phyloP scores from a whole-genome alignment of 768 basidiomycete genomes.

The Leccinellum albellum region DNA sequence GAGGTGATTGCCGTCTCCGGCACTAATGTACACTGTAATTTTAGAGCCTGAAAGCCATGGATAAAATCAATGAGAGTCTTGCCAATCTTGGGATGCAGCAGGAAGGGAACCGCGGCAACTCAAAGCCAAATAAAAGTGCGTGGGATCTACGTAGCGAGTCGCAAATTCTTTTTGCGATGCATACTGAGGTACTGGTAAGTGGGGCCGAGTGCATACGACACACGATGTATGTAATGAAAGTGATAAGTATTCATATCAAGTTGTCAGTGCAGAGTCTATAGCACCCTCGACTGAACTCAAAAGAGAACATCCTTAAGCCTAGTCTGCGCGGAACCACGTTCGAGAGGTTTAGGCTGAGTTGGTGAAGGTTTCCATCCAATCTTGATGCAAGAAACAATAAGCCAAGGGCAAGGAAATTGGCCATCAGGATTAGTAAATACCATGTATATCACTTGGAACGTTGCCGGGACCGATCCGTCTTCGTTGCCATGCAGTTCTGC shows the following conservation, averaged over 20 bases:
- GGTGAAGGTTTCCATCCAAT: conserved; percentile 82
- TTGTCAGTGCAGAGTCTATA: not conserved
- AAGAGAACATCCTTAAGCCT: conserved; percentile 58
- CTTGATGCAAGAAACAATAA: conserved; percentile 33
- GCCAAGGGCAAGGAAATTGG: not conserved
- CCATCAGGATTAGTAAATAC: conserved; percentile 39
- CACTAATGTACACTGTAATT: conserved; percentile 1
- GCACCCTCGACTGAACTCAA: conserved; percentile 15
- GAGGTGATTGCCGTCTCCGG: not conserved
- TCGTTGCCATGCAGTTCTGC: conserved; percentile 80
- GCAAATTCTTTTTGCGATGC: not conserved
- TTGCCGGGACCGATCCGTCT: conserved; percentile 86
- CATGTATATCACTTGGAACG: conserved; percentile 95
- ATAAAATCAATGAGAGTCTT: not conserved
- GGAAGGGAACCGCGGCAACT: not conserved
- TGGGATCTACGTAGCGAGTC: not conserved
- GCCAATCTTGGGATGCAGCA: not conserved
- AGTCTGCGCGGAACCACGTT: conserved; percentile 57
- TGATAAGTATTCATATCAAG: not conserved
- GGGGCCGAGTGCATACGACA: not conserved
- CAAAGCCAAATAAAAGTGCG: not conserved
- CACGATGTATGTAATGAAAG: not conserved
- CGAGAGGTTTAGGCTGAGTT: conserved; percentile 61
- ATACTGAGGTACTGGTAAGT: not conserved
- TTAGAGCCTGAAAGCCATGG: not conserved